Conservation (phyloP, 2,329 filamentous ascomycete genomes). For the Mollisia scopiformis region DNA sequence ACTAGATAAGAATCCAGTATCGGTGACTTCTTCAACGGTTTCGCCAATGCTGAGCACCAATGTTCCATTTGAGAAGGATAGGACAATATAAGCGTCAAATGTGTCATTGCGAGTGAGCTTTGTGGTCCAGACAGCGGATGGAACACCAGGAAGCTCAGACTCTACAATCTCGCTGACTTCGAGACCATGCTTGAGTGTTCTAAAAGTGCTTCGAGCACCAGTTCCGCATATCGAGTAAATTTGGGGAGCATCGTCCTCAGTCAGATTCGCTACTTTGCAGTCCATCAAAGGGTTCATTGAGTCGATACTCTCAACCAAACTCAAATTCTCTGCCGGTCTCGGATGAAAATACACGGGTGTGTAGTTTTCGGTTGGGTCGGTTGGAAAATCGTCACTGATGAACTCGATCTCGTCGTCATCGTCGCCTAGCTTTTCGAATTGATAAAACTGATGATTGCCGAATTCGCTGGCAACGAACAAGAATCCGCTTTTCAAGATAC, state of each 20-base stretch:
- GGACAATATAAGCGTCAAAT: slow-evolving; percentile 92
- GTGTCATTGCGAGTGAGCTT: slow-evolving; percentile 81
- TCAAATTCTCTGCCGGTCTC: slow-evolving; percentile 78
- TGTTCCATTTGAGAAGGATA: slow-evolving; percentile 89
- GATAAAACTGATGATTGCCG: slow-evolving; percentile 93
- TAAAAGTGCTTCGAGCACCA: slow-evolving; percentile 86
- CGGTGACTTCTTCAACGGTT: slow-evolving; percentile 92
- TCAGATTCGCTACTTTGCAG: slow-evolving; percentile 88
- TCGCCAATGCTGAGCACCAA: slow-evolving; percentile 94
- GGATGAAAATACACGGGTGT: slow-evolving; percentile 85
- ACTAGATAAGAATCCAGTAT: slow-evolving; percentile 88
- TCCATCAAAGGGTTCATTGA: slow-evolving; percentile 91
- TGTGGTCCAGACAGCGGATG: slow-evolving; percentile 92
- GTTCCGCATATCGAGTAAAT: slow-evolving; percentile 93
- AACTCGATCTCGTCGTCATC: slow-evolving; percentile 91
- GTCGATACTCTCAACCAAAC: slow-evolving; percentile 81
- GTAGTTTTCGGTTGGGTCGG: slow-evolving; percentile 73
- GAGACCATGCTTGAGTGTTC: slow-evolving; percentile 88
- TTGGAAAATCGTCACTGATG: slow-evolving; percentile 78
- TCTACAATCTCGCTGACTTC: slow-evolving; percentile 96
- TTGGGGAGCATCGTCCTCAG: slow-evolving; percentile 91
- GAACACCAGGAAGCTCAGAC: slow-evolving; percentile 85
- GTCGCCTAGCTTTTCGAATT: slow-evolving; percentile 95
- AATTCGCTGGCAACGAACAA: slow-evolving; percentile 91
- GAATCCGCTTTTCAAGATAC: slow-evolving; percentile 94